A percentile compares a stretch with the other conserved stretches of the same genome.
phyloP scores from a whole-genome alignment of 2,329 filamentous ascomycete species.

The Metarhizium sp. region DNA sequence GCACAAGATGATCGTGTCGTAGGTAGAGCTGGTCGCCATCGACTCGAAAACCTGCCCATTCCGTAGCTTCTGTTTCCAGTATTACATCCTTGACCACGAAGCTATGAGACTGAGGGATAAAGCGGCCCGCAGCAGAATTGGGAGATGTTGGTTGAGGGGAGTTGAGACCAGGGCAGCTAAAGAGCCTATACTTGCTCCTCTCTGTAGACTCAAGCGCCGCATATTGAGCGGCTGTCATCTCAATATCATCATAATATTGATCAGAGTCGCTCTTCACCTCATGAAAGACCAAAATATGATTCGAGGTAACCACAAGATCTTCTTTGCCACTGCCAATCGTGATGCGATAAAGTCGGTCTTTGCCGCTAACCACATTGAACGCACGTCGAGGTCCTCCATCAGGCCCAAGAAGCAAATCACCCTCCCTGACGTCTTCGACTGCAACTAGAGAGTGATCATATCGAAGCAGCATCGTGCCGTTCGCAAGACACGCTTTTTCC shows the following conservation, averaged over 20 bases:
- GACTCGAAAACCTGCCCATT: constrained; percentile 42
- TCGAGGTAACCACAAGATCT: constrained; percentile 38
- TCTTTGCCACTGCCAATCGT: constrained; percentile 30
- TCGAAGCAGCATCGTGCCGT: constrained; percentile 32
- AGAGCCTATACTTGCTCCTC: constrained; percentile 24
- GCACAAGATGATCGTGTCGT: constrained; percentile 21
- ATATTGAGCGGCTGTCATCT: constrained; percentile 36
- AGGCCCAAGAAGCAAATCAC: constrained; percentile 38
- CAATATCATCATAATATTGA: constrained; percentile 27
- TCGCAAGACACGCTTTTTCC: constrained; percentile 47
- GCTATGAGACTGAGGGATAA: constrained; percentile 19
- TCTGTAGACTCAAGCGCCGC: constrained; percentile 28
- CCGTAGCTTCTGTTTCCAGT: constrained; percentile 31
- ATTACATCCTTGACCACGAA: constrained; percentile 30
- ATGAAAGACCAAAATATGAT: constrained; percentile 38
- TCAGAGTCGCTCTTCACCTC: constrained; percentile 17
- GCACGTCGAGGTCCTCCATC: constrained; percentile 36
- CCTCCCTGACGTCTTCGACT: constrained; percentile 39
- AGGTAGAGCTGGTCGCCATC: constrained; percentile 41
- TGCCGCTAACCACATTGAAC: constrained; percentile 39
- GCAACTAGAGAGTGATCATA: constrained; percentile 33
- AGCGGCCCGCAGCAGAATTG: constrained; percentile 4
- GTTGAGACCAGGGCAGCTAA: constrained; percentile 23
- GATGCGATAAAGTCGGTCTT: constrained; percentile 38
- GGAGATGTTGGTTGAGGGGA: constrained; percentile 11